Evolutionary conservation across 768 basidiomycete genomes (phyloP).

Genomic region (Cytidiella melzeri): DNA sequence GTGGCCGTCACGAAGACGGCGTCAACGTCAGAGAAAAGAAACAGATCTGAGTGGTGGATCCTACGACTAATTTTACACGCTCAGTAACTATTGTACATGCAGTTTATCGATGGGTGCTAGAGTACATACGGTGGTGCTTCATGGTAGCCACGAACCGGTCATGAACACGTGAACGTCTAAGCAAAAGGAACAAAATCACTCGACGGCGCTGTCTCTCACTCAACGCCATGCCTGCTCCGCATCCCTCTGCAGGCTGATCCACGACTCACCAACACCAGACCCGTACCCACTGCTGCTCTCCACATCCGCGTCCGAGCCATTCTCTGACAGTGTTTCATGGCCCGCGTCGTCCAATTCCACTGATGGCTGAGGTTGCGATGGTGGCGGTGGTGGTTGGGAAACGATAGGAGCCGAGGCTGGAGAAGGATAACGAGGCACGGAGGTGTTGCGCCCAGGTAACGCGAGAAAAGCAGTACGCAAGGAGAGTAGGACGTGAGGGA

Average conservation of each 20-base stretch:
- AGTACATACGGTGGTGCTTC: too few relatives aligned
- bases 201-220: not conserved
- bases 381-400: not conserved
- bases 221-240: slow-evolving; percentile 2
- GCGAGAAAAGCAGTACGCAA: slow-evolving; percentile 57
- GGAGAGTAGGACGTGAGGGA: slow-evolving; percentile 61
- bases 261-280: slow-evolving; percentile 52
- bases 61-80: too few relatives aligned
- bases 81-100: too few relatives aligned
- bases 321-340: slow-evolving; percentile 30
- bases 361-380: too few relatives aligned
- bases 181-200: too few relatives aligned
- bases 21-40: too few relatives aligned
- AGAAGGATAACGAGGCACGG: slow-evolving; percentile 8
- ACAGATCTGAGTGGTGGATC: too few relatives aligned
- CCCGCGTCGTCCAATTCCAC: too few relatives aligned
- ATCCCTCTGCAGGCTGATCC: slow-evolving; percentile 50
- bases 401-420: slow-evolving; percentile 28
- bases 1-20: too few relatives aligned
- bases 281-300: slow-evolving; percentile 55
- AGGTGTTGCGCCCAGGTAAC: slow-evolving; percentile 36
- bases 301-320: slow-evolving; percentile 59
- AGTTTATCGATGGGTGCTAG: too few relatives aligned
- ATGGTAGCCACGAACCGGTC: too few relatives aligned
- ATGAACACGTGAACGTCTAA: too few relatives aligned